Conservation (phyloP, 2,329 filamentous ascomycete genomes). For the Neofusicoccum sp. region DNA sequence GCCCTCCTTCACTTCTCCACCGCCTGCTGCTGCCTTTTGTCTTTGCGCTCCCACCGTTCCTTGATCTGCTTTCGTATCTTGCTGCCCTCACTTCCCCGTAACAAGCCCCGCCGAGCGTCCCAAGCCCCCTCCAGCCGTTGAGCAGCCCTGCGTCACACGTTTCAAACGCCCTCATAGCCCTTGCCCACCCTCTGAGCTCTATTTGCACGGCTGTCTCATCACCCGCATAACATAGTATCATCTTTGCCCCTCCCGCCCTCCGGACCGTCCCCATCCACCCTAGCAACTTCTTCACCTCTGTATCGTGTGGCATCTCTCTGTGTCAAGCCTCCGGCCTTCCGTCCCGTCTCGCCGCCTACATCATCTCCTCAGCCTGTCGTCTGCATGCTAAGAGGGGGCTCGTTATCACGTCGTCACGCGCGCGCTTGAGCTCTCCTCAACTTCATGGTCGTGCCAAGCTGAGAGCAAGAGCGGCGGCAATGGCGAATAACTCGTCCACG, state of each 20-base stretch:
- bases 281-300: slow-evolving; percentile 7
- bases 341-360: neutral
- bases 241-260: slow-evolving; percentile 20
- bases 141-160: slow-evolving; percentile 6
- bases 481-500: slow-evolving; percentile 32
- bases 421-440: neutral
- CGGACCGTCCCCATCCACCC: neutral
- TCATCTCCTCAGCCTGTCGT: neutral
- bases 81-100: neutral
- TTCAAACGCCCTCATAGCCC: slow-evolving; percentile 6
- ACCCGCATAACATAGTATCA: slow-evolving; percentile 25
- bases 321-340: neutral
- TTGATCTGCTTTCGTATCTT: neutral
- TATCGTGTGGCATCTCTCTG: slow-evolving; percentile 8
- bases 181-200: neutral
- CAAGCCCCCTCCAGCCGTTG: neutral
- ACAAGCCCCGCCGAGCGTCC: neutral
- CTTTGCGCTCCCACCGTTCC: neutral
- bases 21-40: neutral
- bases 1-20: neutral
- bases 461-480: slow-evolving; percentile 22
- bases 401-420: neutral
- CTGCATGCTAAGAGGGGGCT: neutral
- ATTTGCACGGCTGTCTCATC: slow-evolving; percentile 27
- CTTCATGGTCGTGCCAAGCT: slow-evolving; percentile 8